Percentiles rank a stretch among this genome's conserved stretches.
phyloP scores from a whole-genome alignment of 495 filamentous ascomycete genomes.

The Niebla homalea region DNA sequence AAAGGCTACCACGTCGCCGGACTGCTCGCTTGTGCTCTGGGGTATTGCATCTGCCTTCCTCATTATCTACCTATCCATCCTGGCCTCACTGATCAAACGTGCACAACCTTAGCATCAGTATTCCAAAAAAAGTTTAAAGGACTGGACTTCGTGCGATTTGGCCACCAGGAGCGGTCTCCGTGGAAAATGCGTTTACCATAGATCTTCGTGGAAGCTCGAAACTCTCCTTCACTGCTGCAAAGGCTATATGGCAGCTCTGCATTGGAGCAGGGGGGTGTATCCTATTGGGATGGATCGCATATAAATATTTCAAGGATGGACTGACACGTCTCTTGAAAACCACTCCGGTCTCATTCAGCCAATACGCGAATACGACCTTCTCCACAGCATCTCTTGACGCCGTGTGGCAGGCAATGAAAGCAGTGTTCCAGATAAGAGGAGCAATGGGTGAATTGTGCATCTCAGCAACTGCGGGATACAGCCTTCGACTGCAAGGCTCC shows the following conservation, averaged over 20 bases:
- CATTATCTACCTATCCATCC: neutral
- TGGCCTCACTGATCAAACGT: neutral
- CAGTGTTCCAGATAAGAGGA: slow-evolving; percentile 1
- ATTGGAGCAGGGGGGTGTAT: slow-evolving; percentile 19
- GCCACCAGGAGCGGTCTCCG: neutral
- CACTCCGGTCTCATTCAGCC: slow-evolving; percentile 12
- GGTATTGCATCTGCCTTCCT: neutral
- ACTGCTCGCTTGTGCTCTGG: neutral
- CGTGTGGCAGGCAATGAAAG: slow-evolving; percentile 3
- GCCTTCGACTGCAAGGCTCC: slow-evolving; percentile 1
- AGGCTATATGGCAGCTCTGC: slow-evolving; percentile 18
- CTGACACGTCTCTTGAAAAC: slow-evolving; percentile 15
- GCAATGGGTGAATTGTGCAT: slow-evolving; percentile 12
- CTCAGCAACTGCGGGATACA: slow-evolving; percentile 14
- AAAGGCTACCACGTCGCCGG: neutral
- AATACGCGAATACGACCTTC: slow-evolving; percentile 17
- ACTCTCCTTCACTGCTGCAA: slow-evolving; percentile 16
- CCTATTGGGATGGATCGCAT: slow-evolving; percentile 17
- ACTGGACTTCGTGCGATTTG: neutral
- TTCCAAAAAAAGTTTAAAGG: no score
- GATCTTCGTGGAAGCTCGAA: slow-evolving; percentile 3
- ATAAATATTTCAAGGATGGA: slow-evolving; percentile 19
- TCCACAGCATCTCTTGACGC: neutral
- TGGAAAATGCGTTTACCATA: slow-evolving; percentile 4
- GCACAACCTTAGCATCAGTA: no score